A percentile compares a stretch with the other conserved stretches of the same genome.
Evolutionary conservation across 176 grass and related monocot species (phyloP).

Genomic region (Bolboschoenus planiculmis): DNA sequence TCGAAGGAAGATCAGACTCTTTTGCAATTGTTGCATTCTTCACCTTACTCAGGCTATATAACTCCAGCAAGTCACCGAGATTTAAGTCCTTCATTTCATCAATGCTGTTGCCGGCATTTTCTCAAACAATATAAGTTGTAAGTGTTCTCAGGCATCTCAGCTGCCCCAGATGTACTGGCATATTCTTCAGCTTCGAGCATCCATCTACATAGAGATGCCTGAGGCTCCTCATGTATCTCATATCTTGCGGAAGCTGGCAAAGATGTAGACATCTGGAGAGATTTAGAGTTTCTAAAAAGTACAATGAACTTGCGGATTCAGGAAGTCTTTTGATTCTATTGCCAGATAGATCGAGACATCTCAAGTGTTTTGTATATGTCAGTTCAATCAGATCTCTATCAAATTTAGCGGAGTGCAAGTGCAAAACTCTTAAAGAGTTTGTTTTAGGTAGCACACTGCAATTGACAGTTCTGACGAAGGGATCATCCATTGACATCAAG

Average conservation of each 20-base stretch:
- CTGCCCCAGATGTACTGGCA: conserved; percentile 6
- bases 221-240: conserved; percentile 30
- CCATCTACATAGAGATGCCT: conserved; percentile 6
- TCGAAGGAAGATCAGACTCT: not conserved
- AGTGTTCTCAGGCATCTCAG: conserved; percentile 15
- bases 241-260: conserved; percentile 3
- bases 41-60: conserved; percentile 9
- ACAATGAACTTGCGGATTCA: not conserved
- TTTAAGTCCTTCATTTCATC: conserved; percentile 23
- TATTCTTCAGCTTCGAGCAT: conserved; percentile 1
- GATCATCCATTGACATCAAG: not conserved
- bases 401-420: not conserved
- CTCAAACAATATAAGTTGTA: not conserved
- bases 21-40: not conserved
- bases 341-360: not conserved
- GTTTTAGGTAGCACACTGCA: not conserved
- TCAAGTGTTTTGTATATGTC: not conserved
- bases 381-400: not conserved
- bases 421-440: not conserved
- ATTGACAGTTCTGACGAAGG: not conserved
- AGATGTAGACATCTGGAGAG: not conserved
- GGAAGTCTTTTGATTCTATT: not conserved
- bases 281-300: not conserved
- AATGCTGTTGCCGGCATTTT: conserved; percentile 1
- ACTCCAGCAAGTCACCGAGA: not conserved